These are phyloP conservation scores for Hypocrella siamensis DNA, from an alignment of 2,329 filamentous ascomycete genomes.

Conservation along the genomic window DNA sequence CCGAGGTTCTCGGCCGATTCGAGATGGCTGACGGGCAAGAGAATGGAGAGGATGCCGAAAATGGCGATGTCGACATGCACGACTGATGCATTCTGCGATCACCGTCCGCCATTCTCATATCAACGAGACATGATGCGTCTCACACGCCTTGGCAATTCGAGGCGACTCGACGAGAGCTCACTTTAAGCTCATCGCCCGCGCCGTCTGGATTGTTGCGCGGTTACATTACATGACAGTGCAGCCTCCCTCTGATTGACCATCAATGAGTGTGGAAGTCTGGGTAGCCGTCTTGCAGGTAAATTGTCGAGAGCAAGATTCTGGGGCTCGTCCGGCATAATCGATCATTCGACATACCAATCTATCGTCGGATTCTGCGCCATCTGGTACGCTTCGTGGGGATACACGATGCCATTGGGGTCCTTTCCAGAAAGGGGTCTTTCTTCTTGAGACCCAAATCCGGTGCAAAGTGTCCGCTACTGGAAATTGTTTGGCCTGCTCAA, in stretches of 20 bases:
- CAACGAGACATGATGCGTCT: no score
- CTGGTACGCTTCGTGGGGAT: constrained; percentile 43
- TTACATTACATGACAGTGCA: constrained; percentile 33
- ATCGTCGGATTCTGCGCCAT: constrained; percentile 41
- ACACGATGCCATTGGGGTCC: constrained; percentile 44
- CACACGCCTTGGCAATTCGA: no score
- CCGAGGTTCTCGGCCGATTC: constrained; percentile 41
- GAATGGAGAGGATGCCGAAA: constrained; percentile 15
- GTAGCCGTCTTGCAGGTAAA: constrained; percentile 40
- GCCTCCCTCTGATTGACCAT: constrained; percentile 38
- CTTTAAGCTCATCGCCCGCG: background rate
- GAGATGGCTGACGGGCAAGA: constrained; percentile 9
- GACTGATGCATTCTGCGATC: constrained; percentile 9
- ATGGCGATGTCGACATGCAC: constrained; percentile 22
- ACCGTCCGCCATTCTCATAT: no score
- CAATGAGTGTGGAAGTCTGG: constrained; percentile 25
- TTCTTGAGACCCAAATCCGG: constrained; percentile 43
- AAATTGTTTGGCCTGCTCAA: constrained; percentile 37
- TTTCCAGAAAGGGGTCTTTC: constrained; percentile 38
- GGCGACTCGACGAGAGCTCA: background rate
- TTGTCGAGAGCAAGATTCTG: constrained; percentile 43
- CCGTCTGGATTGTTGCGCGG: background rate
- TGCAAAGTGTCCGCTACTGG: constrained; percentile 31
- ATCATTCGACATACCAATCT: constrained; percentile 50
- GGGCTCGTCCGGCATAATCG: constrained; percentile 43